Evolutionary conservation across 306 rosid species (phyloP).

Genomic region (Vicia faba): DNA sequence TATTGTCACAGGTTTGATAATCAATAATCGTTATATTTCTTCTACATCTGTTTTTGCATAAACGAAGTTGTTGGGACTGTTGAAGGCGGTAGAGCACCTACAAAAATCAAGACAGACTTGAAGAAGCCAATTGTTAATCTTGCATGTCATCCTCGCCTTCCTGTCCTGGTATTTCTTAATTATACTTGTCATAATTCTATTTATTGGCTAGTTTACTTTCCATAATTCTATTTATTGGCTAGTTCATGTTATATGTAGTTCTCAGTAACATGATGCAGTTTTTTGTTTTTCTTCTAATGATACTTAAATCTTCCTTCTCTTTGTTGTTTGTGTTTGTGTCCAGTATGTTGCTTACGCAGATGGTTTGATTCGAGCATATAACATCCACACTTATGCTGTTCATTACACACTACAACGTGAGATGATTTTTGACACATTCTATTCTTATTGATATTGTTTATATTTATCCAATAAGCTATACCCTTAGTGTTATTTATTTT

Average conservation of each 20-base stretch:
- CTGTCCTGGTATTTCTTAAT: constrained; percentile 62
- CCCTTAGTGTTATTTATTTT: constrained; percentile 29
- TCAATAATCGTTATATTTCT: constrained; percentile 19
- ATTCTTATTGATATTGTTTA: constrained; percentile 35
- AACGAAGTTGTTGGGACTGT: constrained; percentile 94
- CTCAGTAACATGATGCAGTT: constrained; percentile 24
- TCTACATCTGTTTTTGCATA: constrained; percentile 41
- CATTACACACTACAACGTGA: constrained; percentile 92
- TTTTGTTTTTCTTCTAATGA: constrained; percentile 19
- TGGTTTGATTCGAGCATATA: constrained; percentile 95
- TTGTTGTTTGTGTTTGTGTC: constrained; percentile 36
- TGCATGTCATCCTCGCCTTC: constrained; percentile 99
- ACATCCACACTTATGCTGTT: constrained; percentile 92
- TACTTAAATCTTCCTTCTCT: constrained; percentile 32
- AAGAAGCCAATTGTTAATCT: constrained; percentile 96
- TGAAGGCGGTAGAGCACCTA: constrained; percentile 95
- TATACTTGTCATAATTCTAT: constrained; percentile 27
- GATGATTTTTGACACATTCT: constrained; percentile 41
- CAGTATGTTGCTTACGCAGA: constrained; percentile 96
- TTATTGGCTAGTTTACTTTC: constrained; percentile 27
- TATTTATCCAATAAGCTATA: constrained; percentile 28
- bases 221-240: constrained; percentile 28
- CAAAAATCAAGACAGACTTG: constrained; percentile 94
- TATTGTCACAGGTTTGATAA: constrained; percentile 23
- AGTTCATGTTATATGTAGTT: constrained; percentile 28